phyloP scores from a whole-genome alignment of 495 filamentous ascomycete genomes.

The Penicillium soppii region DNA sequence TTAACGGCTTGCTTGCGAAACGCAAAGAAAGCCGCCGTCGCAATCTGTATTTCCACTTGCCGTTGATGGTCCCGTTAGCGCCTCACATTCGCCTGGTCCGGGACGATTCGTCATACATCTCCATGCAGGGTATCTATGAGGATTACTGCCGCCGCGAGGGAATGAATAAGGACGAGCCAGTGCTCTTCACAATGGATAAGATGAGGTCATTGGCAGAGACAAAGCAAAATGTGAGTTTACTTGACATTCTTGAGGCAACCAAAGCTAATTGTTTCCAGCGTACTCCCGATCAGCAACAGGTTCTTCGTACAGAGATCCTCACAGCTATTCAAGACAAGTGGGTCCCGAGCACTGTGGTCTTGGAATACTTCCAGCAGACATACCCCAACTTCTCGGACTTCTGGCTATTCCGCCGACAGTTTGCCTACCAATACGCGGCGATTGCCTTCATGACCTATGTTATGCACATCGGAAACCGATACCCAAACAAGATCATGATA shows the following conservation, averaged over 20 bases:
- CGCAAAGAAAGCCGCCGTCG: slow-evolving; percentile 92
- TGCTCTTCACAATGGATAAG: slow-evolving; percentile 92
- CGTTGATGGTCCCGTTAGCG: slow-evolving; percentile 89
- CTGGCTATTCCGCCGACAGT: slow-evolving; percentile 96
- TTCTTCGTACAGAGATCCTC: slow-evolving; percentile 78
- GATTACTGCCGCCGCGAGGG: slow-evolving; percentile 86
- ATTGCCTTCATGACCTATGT: slow-evolving; percentile 99
- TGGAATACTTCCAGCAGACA: slow-evolving; percentile 86
- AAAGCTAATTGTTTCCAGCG: slow-evolving; percentile 47
- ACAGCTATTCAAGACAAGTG: slow-evolving; percentile 87
- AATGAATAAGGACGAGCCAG: slow-evolving; percentile 90
- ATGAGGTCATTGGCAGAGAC: slow-evolving; percentile 71
- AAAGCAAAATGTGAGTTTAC: slow-evolving; percentile 56
- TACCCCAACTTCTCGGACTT: slow-evolving; percentile 92
- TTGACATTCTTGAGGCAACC: neutral
- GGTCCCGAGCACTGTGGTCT: slow-evolving; percentile 74
- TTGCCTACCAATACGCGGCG: slow-evolving; percentile 93
- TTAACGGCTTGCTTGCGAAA: slow-evolving; percentile 85
- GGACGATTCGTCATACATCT: slow-evolving; percentile 92
- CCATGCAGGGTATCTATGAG: slow-evolving; percentile 90
- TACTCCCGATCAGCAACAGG: slow-evolving; percentile 63
- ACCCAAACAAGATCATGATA: slow-evolving; percentile 91
- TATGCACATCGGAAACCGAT: slow-evolving; percentile 91
- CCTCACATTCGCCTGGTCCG: slow-evolving; percentile 91
- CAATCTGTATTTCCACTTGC: slow-evolving; percentile 93